Base-by-base conservation (phyloP, 371 early-diverging fungal species). In the Mortierella sp. region DNA sequence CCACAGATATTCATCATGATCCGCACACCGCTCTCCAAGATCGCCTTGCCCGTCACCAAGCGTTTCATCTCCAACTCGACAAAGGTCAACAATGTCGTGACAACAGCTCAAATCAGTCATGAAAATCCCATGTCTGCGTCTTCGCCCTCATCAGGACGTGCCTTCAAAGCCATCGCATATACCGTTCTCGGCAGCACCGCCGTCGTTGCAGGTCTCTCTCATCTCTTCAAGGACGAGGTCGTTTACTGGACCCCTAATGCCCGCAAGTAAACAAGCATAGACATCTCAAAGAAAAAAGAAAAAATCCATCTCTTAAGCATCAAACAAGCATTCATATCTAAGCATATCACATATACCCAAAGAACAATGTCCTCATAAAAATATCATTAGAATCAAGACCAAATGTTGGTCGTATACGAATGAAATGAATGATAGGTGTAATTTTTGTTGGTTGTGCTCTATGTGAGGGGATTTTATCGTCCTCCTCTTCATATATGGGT, bases 241-340 rank as follows among this genome's bases (percentile, higher is more conserved):
- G 58, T 80, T 53, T 80, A 80, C 75, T 80, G 80, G 80, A 80
- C 80, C 21, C 80, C 80, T 32, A 74, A 80, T 63, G 32, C 50
- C 36, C 72, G 77, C 75, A 74, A 71, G 63, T 71, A 71, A 74
- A n/a, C 8, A n/a, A 50, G n/a, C 21, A 1, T 15, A 50, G 21
- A 50, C 16, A 50, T n/a, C 28, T 50, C 16, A 50, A n/a, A 50
- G 21, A n/a, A 50, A 50, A n/a, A 28, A 2, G 2, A 28, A 28
- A 28, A 28, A 28, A 1, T 2, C 28, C 28, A 1, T 28, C 28
- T 28, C 28, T 28, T 28, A 28, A 28, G 28, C 28, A 28, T 28
- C 28, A 28, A 28, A 28, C 28, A 28, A 28, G 28, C 28, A 28
- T 28, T 28, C 28, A 28, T 28, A 28, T 28, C 28, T 28, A 28